These are phyloP conservation scores for Cardiosporidium cionae DNA, from an alignment of 169 alveolate genomes.

Conservation along the genomic window DNA sequence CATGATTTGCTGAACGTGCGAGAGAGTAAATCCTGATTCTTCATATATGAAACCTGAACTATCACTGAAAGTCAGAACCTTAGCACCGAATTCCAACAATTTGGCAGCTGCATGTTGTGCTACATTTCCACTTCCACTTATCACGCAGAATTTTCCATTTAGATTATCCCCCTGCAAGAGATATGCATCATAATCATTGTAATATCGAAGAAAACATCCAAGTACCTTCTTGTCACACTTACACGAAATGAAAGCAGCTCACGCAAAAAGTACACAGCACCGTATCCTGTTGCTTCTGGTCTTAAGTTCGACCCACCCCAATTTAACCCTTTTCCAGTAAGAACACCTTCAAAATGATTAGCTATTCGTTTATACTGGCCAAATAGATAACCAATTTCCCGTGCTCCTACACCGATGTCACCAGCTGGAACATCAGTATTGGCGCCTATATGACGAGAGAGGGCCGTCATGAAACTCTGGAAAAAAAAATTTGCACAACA, in stretches of 20 bases:
- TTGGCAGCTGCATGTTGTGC: conserved; percentile 67
- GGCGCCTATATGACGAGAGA: conserved; percentile 62
- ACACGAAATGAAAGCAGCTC: conserved; percentile 17
- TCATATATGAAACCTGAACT: conserved; percentile 53
- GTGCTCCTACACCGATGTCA: conserved; percentile 74
- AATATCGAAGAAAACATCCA: too few species aligned
- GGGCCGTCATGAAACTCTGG: conserved; percentile 32
- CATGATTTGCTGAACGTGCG: conserved; percentile 39
- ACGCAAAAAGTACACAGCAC: conserved; percentile 63
- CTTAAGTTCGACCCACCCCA: conserved; percentile 74
- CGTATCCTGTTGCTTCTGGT: conserved; percentile 79
- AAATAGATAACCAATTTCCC: conserved; percentile 70
- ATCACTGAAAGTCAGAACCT: conserved; percentile 61
- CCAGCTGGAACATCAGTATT: conserved; percentile 78
- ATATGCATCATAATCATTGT: not conserved
- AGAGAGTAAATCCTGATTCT: conserved; percentile 55
- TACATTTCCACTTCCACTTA: conserved; percentile 77
- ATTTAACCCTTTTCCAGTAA: conserved; percentile 66
- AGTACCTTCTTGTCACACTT: not conserved
- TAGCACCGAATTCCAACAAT: conserved; percentile 60
- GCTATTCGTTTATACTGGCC: conserved; percentile 66
- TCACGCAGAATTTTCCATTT: conserved; percentile 48
- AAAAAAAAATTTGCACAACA: not conserved
- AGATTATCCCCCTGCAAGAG: conserved; percentile 12
- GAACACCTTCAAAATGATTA: conserved; percentile 46